A percentile compares a stretch with the other conserved stretches of the same genome.
These are phyloP conservation scores for Nymphaea colorata DNA, from an alignment of 164 flowering plant species.

Conservation along the genomic window DNA sequence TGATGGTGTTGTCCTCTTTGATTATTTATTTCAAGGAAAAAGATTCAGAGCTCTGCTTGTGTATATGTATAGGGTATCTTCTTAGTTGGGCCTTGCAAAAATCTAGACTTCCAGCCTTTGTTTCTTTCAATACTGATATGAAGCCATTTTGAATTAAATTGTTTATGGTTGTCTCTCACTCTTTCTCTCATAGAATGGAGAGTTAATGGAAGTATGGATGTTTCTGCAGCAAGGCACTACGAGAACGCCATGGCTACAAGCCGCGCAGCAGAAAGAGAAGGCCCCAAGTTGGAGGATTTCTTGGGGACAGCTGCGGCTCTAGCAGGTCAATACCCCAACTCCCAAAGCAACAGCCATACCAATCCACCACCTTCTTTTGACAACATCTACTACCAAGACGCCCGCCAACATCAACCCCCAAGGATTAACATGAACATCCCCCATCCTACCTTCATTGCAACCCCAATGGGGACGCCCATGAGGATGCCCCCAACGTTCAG, in stretches of 20 bases:
- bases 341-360: constrained; percentile 7
- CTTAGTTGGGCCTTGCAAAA: no score
- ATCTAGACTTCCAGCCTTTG: no score
- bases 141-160: no score
- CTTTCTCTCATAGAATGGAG: constrained; percentile 4
- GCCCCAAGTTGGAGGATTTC: constrained; percentile 75
- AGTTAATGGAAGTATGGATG: background rate
- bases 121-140: no score
- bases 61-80: no score
- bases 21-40: no score
- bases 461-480: constrained; percentile 8
- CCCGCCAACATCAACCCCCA: background rate
- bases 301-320: constrained; percentile 27
- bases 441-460: constrained; percentile 12
- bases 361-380: constrained; percentile 6
- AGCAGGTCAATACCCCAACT: constrained; percentile 3
- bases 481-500: constrained; percentile 8
- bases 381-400: constrained; percentile 15
- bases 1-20: no score
- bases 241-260: background rate
- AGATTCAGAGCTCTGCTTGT: no score
- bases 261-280: constrained; percentile 15
- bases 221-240: background rate
- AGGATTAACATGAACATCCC: constrained; percentile 41
- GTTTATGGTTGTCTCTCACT: background rate